Conservation (phyloP, 768 basidiomycete genomes). For the Pleurotus eryngii region DNA sequence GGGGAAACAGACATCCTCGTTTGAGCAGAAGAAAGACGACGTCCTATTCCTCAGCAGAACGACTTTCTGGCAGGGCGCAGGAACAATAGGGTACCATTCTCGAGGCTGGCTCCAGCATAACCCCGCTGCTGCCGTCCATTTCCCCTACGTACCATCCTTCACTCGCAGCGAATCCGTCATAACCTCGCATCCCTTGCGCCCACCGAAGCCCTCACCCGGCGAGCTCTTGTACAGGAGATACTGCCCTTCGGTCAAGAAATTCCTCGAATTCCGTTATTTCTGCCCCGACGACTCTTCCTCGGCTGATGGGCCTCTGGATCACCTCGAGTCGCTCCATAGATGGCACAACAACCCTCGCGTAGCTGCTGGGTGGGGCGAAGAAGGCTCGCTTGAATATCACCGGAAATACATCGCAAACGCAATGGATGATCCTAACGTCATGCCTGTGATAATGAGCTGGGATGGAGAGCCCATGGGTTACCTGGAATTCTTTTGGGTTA, state of each 20-base stretch:
- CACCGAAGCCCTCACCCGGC: slow-evolving; percentile 39
- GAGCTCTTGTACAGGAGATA: slow-evolving; percentile 39
- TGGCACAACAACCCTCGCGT: slow-evolving; percentile 52
- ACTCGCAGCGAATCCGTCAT: slow-evolving; percentile 45
- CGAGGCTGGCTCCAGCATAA: slow-evolving; percentile 24
- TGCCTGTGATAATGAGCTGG: slow-evolving; percentile 46
- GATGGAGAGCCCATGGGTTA: slow-evolving; percentile 43
- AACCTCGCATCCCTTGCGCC: slow-evolving; percentile 49
- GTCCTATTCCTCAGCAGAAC: slow-evolving; percentile 37
- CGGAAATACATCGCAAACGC: slow-evolving; percentile 32
- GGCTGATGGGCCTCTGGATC: slow-evolving; percentile 20
- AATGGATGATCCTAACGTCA: slow-evolving; percentile 33
- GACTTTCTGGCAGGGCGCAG: slow-evolving; percentile 51
- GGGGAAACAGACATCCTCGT: slow-evolving; percentile 12
- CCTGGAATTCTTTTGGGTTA: slow-evolving; percentile 40
- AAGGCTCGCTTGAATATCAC: slow-evolving; percentile 41
- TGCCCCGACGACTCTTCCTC: slow-evolving; percentile 18
- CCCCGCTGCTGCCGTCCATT: slow-evolving; percentile 15
- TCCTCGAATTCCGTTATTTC: slow-evolving; percentile 29
- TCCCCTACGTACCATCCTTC: slow-evolving; percentile 37
- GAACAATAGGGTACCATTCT: slow-evolving; percentile 29
- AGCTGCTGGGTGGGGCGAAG: slow-evolving; percentile 42
- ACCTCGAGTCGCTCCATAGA: slow-evolving; percentile 41
- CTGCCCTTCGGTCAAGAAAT: slow-evolving; percentile 28
- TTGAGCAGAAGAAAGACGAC: slow-evolving; percentile 13